Evolutionary conservation across 371 early-diverging fungal species (phyloP).

Genomic region (Dinochytrium kinnereticum): DNA sequence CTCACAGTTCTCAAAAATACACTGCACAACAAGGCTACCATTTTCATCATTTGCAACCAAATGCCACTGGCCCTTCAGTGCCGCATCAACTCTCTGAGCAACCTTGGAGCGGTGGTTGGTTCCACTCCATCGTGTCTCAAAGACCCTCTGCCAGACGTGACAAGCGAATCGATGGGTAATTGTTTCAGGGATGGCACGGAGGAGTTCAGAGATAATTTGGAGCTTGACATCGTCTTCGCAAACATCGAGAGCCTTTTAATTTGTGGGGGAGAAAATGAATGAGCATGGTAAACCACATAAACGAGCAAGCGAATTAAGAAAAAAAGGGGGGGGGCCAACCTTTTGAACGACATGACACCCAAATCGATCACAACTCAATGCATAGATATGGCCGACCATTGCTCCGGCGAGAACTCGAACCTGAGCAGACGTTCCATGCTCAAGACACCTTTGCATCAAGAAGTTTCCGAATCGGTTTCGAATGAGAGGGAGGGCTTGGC

Average conservation of each 20-base stretch:
- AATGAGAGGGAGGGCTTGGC: conserved; percentile 66
- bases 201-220: conserved; percentile 66
- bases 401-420: conserved; percentile 58
- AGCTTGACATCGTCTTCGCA: conserved; percentile 67
- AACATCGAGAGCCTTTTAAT: conserved; percentile 62
- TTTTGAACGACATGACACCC: conserved; percentile 84
- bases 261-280: neutral
- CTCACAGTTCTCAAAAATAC: conserved; percentile 74
- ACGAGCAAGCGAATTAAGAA: neutral
- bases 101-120: conserved; percentile 32
- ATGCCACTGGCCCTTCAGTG: conserved; percentile 67
- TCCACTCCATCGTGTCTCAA: conserved; percentile 68
- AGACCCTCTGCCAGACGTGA: conserved; percentile 81
- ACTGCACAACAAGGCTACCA: conserved; percentile 80
- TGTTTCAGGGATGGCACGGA: conserved; percentile 67
- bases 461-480: conserved; percentile 83
- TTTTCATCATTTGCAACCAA: conserved; percentile 78
- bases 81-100: conserved; percentile 65
- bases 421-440: conserved; percentile 67
- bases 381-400: conserved; percentile 69
- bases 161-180: conserved; percentile 79
- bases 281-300: neutral
- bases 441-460: conserved; percentile 73
- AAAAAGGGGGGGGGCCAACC: conserved; percentile 40
- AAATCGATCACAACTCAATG: conserved; percentile 74